Percentiles rank a stretch among this genome's conserved stretches.
Conservation (phyloP, 2,329 filamentous ascomycete species). For the Hypoxylon sp. region DNA sequence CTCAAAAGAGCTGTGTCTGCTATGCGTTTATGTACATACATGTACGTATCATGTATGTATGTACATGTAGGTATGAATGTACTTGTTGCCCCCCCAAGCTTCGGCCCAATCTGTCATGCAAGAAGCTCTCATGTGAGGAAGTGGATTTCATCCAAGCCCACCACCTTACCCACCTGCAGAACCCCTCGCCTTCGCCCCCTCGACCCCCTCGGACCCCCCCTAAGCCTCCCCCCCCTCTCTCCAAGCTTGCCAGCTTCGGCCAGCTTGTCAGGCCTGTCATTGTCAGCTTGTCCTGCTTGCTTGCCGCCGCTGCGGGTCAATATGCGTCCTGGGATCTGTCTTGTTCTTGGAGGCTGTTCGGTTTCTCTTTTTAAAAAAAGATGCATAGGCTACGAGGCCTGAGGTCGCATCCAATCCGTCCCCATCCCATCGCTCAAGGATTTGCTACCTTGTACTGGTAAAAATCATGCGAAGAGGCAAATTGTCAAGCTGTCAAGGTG, state of each 20-base stretch:
- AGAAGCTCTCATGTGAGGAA: constrained; percentile 23
- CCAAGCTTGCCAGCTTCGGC: constrained; percentile 8
- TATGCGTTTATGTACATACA: no score
- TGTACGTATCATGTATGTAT: constrained; percentile 27
- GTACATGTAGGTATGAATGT: constrained; percentile 21
- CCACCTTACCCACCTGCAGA: constrained; percentile 41
- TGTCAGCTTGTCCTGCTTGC: constrained; percentile 29
- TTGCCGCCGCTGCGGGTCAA: constrained; percentile 23
- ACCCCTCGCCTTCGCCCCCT: constrained; percentile 38
- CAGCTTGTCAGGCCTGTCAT: no score
- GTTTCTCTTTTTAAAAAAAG: constrained; percentile 12
- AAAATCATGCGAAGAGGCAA: constrained; percentile 23
- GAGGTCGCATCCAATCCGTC: constrained; percentile 25
- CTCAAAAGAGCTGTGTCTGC: no score
- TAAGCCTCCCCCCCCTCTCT: no score
- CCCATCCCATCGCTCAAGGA: constrained; percentile 14
- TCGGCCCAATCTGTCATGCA: constrained; percentile 30
- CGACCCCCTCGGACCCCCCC: no score
- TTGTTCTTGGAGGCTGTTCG: constrained; percentile 27
- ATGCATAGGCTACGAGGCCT: constrained; percentile 16
- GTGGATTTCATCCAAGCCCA: constrained; percentile 20
- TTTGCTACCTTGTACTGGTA: constrained; percentile 18
- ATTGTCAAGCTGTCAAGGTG: constrained; percentile 14
- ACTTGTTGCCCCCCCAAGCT: constrained; percentile 31
- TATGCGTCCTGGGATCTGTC: constrained; percentile 25